Base-by-base conservation (phyloP, 805 yeast species). In the Yamadazyma scolyti region DNA sequence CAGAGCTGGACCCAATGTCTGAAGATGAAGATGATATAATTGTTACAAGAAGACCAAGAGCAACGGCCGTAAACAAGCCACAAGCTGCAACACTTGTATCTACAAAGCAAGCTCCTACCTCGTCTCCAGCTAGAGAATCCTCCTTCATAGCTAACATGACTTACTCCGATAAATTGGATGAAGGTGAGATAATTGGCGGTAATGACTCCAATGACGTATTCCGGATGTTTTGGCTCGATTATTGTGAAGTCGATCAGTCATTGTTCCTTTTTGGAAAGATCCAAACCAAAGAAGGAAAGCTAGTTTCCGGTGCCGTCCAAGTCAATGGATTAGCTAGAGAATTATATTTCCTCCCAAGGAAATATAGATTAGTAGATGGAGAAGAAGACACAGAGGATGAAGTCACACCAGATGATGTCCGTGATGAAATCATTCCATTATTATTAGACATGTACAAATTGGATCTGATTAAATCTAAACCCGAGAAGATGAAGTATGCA, bases 151-250 rank as follows among this genome's bases (percentile, higher is more conserved):
- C 39, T 16, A 28, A 19, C n/a, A 30, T 25, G 5, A 32, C 30
- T 12, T 49, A 54, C 36, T 58, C 66, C 2, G 65, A 59, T 19
- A 65, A 65, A 36, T 28, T 65, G 16, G 60, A 55, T 8, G 47
- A 50, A 27, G 32, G 49, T 2, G 41, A 43, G 10, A 35, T 54
- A 12, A 28, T 49, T n/a, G 46, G 40, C 7, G 28, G 24, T 5
- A 44, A 39, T 9, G 50, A 40, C 27, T 52, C 52, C 6, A 56
- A 57, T n/a, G 73, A 71, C 25, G 44, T 68, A 1, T 72, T 88
- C 51, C 74, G 75, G 46, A 78, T 90, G 79, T 93, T 73, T 55
- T 93, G 97, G 97, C 59, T 84, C 18, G 98, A 93, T 56, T 88
- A 79, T 54, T 69, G 82, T 15, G 97, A 90, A 52, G 76, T 82